Evolutionary conservation across 345 rosid genomes (phyloP).

Genomic region (Eutrema yunnanense): DNA sequence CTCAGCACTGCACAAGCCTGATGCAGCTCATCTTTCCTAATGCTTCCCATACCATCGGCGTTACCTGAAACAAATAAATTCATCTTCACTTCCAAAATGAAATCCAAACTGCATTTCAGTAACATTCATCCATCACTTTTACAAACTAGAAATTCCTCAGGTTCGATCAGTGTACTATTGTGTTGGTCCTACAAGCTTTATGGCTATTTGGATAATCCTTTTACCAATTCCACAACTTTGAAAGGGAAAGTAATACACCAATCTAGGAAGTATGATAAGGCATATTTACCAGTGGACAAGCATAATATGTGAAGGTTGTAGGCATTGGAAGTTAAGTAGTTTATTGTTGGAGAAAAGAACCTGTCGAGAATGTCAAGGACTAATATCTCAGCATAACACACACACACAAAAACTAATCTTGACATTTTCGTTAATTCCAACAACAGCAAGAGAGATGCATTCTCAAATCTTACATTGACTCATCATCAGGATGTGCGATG

Average conservation of each 20-base stretch:
- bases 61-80: constrained; percentile 41
- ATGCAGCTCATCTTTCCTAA: constrained; percentile 57
- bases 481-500: constrained; percentile 94
- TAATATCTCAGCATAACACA: constrained; percentile 2
- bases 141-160: neutral
- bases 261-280: neutral
- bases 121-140: neutral
- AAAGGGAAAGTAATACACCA: constrained; percentile 1
- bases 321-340: constrained; percentile 54
- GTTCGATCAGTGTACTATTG: neutral
- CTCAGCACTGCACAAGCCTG: constrained; percentile 66
- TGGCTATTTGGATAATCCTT: neutral
- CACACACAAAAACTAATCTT: neutral
- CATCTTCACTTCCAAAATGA: neutral
- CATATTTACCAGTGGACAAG: constrained; percentile 59
- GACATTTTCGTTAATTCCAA: no score
- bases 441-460: neutral
- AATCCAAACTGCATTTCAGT: neutral
- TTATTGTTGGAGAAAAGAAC: constrained; percentile 90
- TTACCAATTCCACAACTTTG: neutral
- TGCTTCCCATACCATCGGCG: constrained; percentile 73
- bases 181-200: neutral
- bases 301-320: constrained; percentile 65
- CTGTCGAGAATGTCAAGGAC: constrained; percentile 39
- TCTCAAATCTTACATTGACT: constrained; percentile 63